Evolutionary conservation across 345 rosid species (phyloP).

Genomic region (Turnera subulata): DNA sequence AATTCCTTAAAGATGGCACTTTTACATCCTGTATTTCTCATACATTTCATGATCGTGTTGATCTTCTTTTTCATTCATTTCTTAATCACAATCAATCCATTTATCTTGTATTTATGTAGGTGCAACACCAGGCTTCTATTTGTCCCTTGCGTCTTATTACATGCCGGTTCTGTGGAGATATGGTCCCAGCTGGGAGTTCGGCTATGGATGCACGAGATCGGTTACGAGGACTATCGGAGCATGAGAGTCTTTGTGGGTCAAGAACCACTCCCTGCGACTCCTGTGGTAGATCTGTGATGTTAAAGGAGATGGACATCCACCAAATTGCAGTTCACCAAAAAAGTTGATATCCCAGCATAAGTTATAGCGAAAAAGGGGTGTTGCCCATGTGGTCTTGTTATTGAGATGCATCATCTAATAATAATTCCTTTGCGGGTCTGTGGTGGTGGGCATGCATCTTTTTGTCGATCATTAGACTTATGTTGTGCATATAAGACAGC

Average conservation of each 20-base stretch:
- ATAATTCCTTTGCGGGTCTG: background rate
- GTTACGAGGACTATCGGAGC: constrained; percentile 84
- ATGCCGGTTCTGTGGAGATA: constrained; percentile 89
- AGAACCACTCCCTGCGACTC: constrained; percentile 93
- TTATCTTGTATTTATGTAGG: constrained; percentile 45
- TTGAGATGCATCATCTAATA: background rate
- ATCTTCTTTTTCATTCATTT: background rate
- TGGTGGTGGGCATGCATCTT: background rate
- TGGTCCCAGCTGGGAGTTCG: constrained; percentile 80
- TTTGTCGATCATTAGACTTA: no score
- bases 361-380: background rate
- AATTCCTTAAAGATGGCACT: background rate
- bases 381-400: background rate
- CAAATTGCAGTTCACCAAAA: constrained; percentile 81
- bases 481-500: no score
- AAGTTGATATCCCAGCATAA: constrained; percentile 2
- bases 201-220: constrained; percentile 70
- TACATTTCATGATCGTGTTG: background rate
- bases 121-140: constrained; percentile 68
- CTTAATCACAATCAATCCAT: background rate
- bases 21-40: background rate
- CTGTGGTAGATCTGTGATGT: constrained; percentile 91
- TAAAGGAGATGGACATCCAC: constrained; percentile 97
- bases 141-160: constrained; percentile 70
- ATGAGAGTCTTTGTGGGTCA: constrained; percentile 90